phyloP scores from a whole-genome alignment of 2,329 filamentous ascomycete genomes.

The Claviceps cyperi region DNA sequence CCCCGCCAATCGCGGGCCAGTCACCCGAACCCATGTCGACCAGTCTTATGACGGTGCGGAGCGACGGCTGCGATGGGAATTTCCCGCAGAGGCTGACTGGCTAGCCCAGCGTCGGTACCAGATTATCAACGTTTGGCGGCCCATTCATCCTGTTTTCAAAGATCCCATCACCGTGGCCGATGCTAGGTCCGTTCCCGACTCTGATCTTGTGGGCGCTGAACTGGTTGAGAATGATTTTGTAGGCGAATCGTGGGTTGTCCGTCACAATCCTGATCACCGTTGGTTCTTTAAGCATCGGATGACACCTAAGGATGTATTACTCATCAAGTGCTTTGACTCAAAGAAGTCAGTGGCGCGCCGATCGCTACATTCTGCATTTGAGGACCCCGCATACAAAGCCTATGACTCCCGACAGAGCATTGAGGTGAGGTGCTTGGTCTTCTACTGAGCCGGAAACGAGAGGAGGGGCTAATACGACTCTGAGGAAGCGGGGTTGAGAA shows the following conservation, averaged over 20 bases:
- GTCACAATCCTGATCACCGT: slow-evolving; percentile 25
- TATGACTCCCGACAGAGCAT: slow-evolving; percentile 47
- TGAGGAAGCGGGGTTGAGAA: neutral
- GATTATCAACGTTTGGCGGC: slow-evolving; percentile 35
- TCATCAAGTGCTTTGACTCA: slow-evolving; percentile 54
- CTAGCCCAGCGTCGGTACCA: slow-evolving; percentile 27
- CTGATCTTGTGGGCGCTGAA: slow-evolving; percentile 33
- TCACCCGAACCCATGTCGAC: slow-evolving; percentile 32
- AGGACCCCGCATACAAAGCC: slow-evolving; percentile 33
- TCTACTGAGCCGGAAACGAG: slow-evolving; percentile 28
- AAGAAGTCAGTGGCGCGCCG: slow-evolving; percentile 35
- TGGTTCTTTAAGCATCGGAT: slow-evolving; percentile 41
- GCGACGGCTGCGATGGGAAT: slow-evolving; percentile 21
- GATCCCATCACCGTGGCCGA: slow-evolving; percentile 42
- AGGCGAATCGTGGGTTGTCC: slow-evolving; percentile 34
- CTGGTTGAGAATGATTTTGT: slow-evolving; percentile 34
- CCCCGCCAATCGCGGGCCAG: slow-evolving; percentile 34
- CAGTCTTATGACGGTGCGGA: slow-evolving; percentile 33
- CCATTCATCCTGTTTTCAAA: slow-evolving; percentile 22
- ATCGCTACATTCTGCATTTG: slow-evolving; percentile 40
- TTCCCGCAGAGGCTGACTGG: slow-evolving; percentile 28
- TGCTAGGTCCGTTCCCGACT: slow-evolving; percentile 32
- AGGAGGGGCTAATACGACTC: neutral
- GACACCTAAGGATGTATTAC: slow-evolving; percentile 35
- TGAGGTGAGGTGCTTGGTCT: slow-evolving; percentile 48